Base-by-base conservation (phyloP, 805 yeast genomes). In the Brettanomyces custersianus region DNA sequence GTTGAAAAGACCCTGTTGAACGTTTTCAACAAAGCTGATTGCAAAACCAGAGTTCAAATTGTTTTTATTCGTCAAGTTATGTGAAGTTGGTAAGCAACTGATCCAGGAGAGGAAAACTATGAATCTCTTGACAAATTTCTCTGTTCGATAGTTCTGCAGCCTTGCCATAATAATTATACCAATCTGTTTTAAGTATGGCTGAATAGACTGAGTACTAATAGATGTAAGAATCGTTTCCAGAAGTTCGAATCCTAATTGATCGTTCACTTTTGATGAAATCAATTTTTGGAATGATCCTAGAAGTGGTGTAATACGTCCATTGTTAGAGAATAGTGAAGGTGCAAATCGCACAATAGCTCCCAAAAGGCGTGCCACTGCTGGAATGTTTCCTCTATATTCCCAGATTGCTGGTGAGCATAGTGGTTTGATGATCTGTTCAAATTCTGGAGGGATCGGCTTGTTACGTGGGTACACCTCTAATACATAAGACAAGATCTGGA, bases 251-350 rank as follows among this genome's bases (percentile, higher is more conserved):
- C 96, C 97, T 48, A 75, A 70, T 26, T 61, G 60, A 49, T 92
- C 97, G 48, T 86, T 80, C 12, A 76, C 70, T 45, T 80, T 82
- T 0, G 96, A 85, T 1, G 96, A 77, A 35, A 92, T 75, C 45
- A 92, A 65, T 55, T 88, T 86, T 62, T 94, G 98, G 66, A 85
- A 94, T n/a, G 92, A 95, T 27, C 99, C 99, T 28, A 92, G 64
- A 21, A 92, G 72, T 3, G 96, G 95, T 24, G 82, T 72, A n/a
- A 77, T 60, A 8, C 62, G 49, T 44, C 65, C 60, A 17, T 50
- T 49, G 15, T 50, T 44, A 4, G 60, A 58, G 42, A 72, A 70
- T 2, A 58, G 50, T 3, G 50, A 33, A 2, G 72, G 63, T 34
- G 68, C 69, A 31, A 70, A 74, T 31, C 57, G 57, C 23, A 81